These are phyloP conservation scores for Suillus paluster DNA, from an alignment of 768 basidiomycete genomes.

Conservation along the genomic window DNA sequence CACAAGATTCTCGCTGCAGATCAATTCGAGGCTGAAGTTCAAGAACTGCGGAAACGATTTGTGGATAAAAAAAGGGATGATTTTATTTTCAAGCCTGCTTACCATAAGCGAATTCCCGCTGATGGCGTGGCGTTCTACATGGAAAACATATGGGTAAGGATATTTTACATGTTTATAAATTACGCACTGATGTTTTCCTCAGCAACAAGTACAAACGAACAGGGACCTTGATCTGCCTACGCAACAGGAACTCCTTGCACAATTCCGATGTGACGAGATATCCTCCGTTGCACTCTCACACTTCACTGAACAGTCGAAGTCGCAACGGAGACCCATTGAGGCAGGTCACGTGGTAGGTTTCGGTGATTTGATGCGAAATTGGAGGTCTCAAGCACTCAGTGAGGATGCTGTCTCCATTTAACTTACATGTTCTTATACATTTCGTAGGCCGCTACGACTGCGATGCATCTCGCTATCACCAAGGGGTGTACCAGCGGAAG, in stretches of 20 bases:
- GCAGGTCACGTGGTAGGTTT: slow-evolving; percentile 86
- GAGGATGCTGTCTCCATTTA: slow-evolving; percentile 28
- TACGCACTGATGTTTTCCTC: slow-evolving; percentile 4
- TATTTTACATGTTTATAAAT: background rate
- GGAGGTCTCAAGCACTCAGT: slow-evolving; percentile 81
- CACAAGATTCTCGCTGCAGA: slow-evolving; percentile 94
- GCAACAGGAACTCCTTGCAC: slow-evolving; percentile 95
- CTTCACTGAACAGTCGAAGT: slow-evolving; percentile 83
- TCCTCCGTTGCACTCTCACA: slow-evolving; percentile 76
- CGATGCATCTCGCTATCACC: slow-evolving; percentile 96
- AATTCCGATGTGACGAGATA: slow-evolving; percentile 99
- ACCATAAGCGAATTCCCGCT: slow-evolving; percentile 97
- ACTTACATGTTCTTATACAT: slow-evolving; percentile 7
- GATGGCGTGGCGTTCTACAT: slow-evolving; percentile 97
- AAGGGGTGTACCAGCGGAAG: slow-evolving; percentile 91
- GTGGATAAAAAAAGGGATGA: slow-evolving; percentile 64
- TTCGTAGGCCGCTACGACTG: slow-evolving; percentile 83
- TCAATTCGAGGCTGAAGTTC: slow-evolving; percentile 84
- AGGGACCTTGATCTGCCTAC: slow-evolving; percentile 98
- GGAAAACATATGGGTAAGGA: slow-evolving; percentile 94
- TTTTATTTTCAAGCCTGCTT: slow-evolving; percentile 88
- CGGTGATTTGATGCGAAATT: slow-evolving; percentile 81
- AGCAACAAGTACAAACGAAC: slow-evolving; percentile 98
- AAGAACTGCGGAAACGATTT: slow-evolving; percentile 76
- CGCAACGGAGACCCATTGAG: slow-evolving; percentile 84